A percentile compares a stretch with the other conserved stretches of the same genome.
Conservation (phyloP, 345 rosid species). For the Arabidopsis thaliana region DNA sequence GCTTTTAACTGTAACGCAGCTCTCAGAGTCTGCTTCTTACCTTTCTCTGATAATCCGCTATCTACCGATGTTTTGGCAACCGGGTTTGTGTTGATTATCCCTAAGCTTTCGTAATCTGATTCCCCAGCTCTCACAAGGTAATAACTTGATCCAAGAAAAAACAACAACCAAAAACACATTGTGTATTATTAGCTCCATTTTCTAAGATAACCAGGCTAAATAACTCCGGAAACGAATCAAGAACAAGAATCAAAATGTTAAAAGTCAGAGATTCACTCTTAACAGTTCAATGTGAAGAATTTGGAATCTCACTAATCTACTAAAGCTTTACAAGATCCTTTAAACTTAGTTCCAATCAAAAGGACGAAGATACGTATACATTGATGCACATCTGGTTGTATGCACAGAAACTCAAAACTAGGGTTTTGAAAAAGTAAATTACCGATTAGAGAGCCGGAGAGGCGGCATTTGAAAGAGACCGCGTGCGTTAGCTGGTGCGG, state of each 20-base stretch:
- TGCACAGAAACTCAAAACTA: background rate
- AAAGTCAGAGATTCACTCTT: background rate
- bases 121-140: conserved; percentile 92
- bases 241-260: conserved; percentile 2
- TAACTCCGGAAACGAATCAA: background rate
- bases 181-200: conserved; percentile 14
- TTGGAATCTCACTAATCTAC: background rate
- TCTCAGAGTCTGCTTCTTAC: conserved; percentile 76
- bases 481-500: conserved; percentile 52
- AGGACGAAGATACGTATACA: background rate
- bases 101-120: conserved; percentile 77
- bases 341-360: background rate
- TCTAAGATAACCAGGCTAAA: background rate
- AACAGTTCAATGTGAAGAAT: conserved; percentile 7
- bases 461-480: conserved; percentile 87
- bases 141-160: conserved; percentile 57
- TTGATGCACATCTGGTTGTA: background rate
- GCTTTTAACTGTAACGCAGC: conserved; percentile 73
- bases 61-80: conserved; percentile 88
- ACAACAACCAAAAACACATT: conserved; percentile 9
- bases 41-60: conserved; percentile 78
- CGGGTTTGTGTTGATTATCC: conserved; percentile 89
- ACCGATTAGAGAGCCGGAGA: conserved; percentile 63
- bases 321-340: background rate
- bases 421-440: background rate